Base-by-base conservation (phyloP, 805 yeast species). In the Wickerhamomyces queroliae region DNA sequence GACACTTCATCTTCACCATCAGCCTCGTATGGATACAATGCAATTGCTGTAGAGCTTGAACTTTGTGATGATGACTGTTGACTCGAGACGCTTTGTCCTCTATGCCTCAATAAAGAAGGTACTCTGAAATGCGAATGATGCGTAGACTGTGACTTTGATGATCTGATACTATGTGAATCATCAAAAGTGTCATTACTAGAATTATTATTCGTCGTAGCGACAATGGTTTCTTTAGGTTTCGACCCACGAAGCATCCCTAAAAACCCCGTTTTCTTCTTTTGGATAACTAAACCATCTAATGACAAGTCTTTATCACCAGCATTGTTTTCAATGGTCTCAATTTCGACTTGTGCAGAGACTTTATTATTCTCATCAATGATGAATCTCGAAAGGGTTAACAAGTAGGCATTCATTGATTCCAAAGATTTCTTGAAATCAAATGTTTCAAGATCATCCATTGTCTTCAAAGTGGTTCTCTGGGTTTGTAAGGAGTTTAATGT, bases 251-350 rank as follows among this genome's bases (percentile, higher is more conserved):
- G 39, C 40, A 59, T 63, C 11, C 62, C 55, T 46, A 84, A 73
- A 21, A 87, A 63, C 0, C 86, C 80, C 18, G 73, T 75, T 55
- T 83, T 85, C 58, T 80, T 77, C 35, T 66, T 64, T 13, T 62
- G 52, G 21, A 71, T 61, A 22, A 69, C 67, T 15, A 72, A 68
- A 32, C 70, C 74, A 29, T 74, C 73, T 41, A 83, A 66, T 11
- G 82, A 67, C 50, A 85, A 63, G 57, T 85, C 93, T 50, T 74
- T 70, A 41, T 80, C 90, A 1, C 83, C 86, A 1, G 93, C 89
- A 37, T 83, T 88, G 43, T 81, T 76, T 59, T 87, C 93, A 49
- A 93, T 88, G 21, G 93, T 80, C 59, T 91, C 97, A 37, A 91
- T 80, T 52, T 84, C 91, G 16, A 90, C 98, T 55, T 89, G 95